Evolutionary conservation across 257 asterid genomes (phyloP).

Genomic region (Nicotiana tomentosiformis): DNA sequence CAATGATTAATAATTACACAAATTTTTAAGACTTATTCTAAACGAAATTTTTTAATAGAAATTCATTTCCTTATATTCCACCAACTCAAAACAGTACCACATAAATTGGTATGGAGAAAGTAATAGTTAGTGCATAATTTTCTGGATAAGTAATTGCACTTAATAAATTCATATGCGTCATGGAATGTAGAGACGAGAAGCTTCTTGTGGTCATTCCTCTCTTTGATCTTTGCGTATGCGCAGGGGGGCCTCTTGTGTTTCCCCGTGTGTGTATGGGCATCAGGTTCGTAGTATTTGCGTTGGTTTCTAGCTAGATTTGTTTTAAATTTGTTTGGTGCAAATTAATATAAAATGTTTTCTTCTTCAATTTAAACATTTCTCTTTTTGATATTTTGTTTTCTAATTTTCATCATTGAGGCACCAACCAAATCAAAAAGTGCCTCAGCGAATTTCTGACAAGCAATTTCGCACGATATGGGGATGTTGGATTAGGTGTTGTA

Average conservation of each 20-base stretch:
- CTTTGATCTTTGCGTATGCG: not conserved
- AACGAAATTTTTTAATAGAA: too few relatives aligned
- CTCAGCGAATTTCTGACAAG: not conserved
- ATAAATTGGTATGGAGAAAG: too few relatives aligned
- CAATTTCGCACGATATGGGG: not conserved
- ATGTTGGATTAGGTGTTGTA: not conserved
- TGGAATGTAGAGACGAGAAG: not conserved
- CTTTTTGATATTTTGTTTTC: not conserved
- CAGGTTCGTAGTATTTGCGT: not conserved
- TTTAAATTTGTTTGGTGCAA: not conserved
- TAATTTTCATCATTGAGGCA: not conserved
- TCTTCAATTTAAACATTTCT: not conserved
- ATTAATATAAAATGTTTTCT: not conserved
- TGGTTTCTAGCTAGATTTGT: not conserved
- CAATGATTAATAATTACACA: too few relatives aligned
- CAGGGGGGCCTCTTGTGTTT: not conserved
- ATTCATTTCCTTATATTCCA: too few relatives aligned
- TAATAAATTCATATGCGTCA: not conserved
- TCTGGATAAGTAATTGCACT: too few relatives aligned
- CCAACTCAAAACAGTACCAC: too few relatives aligned
- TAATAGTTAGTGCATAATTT: too few relatives aligned
- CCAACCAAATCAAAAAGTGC: not conserved
- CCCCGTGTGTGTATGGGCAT: slow-evolving; percentile 3
- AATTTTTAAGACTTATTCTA: too few relatives aligned
- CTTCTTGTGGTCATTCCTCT: not conserved